phyloP scores from a whole-genome alignment of 1,139 yeast species.

The Pichiaceae sp. region DNA sequence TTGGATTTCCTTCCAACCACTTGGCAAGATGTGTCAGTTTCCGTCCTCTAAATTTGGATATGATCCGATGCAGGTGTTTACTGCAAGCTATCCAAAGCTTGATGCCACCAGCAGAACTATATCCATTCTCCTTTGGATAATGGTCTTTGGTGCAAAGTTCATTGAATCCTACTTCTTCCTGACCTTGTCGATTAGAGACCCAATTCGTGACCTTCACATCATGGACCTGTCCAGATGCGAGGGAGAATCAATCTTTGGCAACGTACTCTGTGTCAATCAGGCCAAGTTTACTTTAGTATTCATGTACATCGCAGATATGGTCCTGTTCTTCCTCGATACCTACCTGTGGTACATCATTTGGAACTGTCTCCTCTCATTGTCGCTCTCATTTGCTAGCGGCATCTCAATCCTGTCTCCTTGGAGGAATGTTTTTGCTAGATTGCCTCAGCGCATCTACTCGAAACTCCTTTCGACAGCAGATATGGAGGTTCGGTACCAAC shows the following conservation, averaged over 20 bases:
- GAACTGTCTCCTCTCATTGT: constrained; percentile 66
- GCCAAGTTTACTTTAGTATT: constrained; percentile 47
- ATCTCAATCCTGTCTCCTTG: constrained; percentile 82
- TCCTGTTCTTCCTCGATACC: constrained; percentile 75
- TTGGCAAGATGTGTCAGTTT: constrained; percentile 40
- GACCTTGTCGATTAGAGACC: constrained; percentile 72
- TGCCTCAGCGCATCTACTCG: constrained; percentile 66
- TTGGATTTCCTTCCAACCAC: constrained; percentile 54
- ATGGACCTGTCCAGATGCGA: constrained; percentile 53
- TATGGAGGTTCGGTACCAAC: constrained; percentile 39
- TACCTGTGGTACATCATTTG: constrained; percentile 84
- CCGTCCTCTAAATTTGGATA: constrained; percentile 14
- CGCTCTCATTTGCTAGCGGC: constrained; percentile 63
- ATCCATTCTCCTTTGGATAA: constrained; percentile 59
- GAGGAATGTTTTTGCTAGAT: constrained; percentile 67
- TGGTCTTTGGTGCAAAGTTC: constrained; percentile 65
- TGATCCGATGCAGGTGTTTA: constrained; percentile 30
- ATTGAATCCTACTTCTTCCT: constrained; percentile 76
- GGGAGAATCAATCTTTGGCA: constrained; percentile 49
- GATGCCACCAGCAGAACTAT: constrained; percentile 41
- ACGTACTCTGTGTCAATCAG: constrained; percentile 48
- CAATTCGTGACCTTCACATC: constrained; percentile 57
- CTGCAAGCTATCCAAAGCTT: constrained; percentile 48
- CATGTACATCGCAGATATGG: constrained; percentile 57
- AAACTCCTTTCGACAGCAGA: constrained; percentile 50